phyloP scores from a whole-genome alignment of 2,329 filamentous ascomycete species.

The Chaetomium sp. region DNA sequence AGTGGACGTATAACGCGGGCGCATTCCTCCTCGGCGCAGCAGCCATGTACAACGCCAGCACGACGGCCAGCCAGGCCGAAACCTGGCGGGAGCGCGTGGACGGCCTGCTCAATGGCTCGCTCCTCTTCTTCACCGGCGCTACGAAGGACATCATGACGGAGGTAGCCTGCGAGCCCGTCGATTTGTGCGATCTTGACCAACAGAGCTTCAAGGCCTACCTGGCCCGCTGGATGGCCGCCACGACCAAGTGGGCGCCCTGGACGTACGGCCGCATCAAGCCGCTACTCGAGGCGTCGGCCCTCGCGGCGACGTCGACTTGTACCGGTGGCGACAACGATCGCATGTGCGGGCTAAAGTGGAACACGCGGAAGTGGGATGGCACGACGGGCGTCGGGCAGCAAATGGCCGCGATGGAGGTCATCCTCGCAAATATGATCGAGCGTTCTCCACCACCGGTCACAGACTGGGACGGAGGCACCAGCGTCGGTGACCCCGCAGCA shows the following conservation, averaged over 20 bases:
- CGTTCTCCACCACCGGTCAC: constrained; percentile 39
- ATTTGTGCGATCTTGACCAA: constrained; percentile 56
- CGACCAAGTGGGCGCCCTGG: constrained; percentile 58
- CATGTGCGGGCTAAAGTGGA: constrained; percentile 57
- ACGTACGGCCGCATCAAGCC: constrained; percentile 48
- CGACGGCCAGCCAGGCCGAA: constrained; percentile 27
- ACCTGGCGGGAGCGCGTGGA: constrained; percentile 54
- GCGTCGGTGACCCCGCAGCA: constrained; percentile 32
- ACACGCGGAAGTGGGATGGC: constrained; percentile 48
- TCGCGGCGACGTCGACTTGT: constrained; percentile 52
- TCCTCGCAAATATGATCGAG: constrained; percentile 54
- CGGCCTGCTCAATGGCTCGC: constrained; percentile 47
- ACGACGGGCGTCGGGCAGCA: constrained; percentile 60
- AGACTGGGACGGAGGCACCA: constrained; percentile 51
- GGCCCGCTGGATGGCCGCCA: constrained; percentile 54
- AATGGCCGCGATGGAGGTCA: constrained; percentile 62
- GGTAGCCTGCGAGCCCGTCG: constrained; percentile 56
- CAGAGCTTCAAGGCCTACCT: constrained; percentile 60
- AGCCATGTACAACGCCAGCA: constrained; percentile 61
- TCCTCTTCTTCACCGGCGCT: constrained; percentile 46
- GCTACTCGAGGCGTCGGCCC: constrained; percentile 48
- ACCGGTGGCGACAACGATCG: constrained; percentile 49
- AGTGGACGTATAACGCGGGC: constrained; percentile 66
- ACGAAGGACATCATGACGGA: constrained; percentile 56
- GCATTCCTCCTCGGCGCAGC: constrained; percentile 59